Conservation (phyloP, 495 filamentous ascomycete genomes). For the Daldinia childiae region DNA sequence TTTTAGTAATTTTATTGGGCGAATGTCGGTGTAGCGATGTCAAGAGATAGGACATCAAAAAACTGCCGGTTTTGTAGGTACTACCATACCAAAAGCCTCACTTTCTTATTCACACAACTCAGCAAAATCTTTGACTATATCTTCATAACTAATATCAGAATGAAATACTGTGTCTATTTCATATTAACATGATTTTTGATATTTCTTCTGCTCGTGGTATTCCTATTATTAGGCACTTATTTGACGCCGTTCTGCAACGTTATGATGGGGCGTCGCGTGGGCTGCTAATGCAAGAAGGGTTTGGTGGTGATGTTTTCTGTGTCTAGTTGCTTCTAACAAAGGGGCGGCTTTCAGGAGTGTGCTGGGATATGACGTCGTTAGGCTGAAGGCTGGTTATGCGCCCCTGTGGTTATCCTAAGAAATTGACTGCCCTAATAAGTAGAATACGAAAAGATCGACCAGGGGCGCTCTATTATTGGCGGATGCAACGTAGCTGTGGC, state of each 20-base stretch:
- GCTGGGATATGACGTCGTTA: not conserved
- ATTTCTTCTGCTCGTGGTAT: too few relatives aligned
- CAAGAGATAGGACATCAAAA: too few relatives aligned
- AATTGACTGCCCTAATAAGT: not conserved
- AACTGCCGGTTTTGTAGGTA: too few relatives aligned
- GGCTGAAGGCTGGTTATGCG: not conserved
- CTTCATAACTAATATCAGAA: too few relatives aligned
- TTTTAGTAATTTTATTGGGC: too few relatives aligned
- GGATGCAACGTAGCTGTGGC: not conserved
- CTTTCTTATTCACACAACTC: too few relatives aligned
- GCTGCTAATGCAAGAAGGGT: not conserved
- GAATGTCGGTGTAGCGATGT: not conserved
- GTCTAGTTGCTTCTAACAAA: constrained; percentile 1
- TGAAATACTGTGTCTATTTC: too few relatives aligned
- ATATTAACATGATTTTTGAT: too few relatives aligned
- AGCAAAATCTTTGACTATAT: too few relatives aligned
- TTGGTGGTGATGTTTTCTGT: not conserved
- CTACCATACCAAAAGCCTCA: too few relatives aligned
- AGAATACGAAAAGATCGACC: constrained; percentile 6
- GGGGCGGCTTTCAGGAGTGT: not conserved
- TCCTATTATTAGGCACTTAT: too few relatives aligned
- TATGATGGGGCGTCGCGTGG: not conserved
- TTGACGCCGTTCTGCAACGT: not conserved
- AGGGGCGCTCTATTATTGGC: not conserved
- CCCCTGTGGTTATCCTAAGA: not conserved